A percentile compares a stretch with the other conserved stretches of the same genome.
Conservation (phyloP, 2,329 filamentous ascomycete species). For the Hirsutella thompsonii region DNA sequence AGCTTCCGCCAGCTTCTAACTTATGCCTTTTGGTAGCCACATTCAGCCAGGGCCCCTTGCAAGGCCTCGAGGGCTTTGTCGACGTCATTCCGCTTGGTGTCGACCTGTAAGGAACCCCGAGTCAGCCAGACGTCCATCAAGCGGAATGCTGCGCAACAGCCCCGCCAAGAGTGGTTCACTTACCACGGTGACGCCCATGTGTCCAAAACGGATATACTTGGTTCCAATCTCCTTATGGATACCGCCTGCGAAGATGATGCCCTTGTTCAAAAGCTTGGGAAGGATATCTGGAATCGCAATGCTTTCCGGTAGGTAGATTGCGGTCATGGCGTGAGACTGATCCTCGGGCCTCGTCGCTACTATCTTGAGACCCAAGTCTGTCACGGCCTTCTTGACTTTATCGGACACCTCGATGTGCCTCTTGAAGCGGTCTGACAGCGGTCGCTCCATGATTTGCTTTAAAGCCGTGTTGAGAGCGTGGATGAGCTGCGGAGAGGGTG, state of each 20-base stretch:
- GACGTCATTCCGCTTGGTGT: conserved; percentile 67
- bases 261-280: conserved; percentile 72
- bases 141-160: neutral
- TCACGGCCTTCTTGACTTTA: conserved; percentile 73
- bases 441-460: conserved; percentile 69
- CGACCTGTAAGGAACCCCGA: conserved; percentile 43
- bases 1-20: neutral
- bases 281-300: conserved; percentile 72
- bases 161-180: conserved; percentile 13
- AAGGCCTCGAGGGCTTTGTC: conserved; percentile 73
- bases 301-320: conserved; percentile 83
- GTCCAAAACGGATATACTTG: conserved; percentile 90
- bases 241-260: conserved; percentile 87
- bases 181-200: conserved; percentile 90
- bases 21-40: conserved; percentile 46
- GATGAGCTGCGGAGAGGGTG: conserved; percentile 85
- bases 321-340: conserved; percentile 96
- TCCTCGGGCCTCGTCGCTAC: conserved; percentile 75
- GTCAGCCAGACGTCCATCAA: too few relatives aligned
- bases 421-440: conserved; percentile 72
- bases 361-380: conserved; percentile 74
- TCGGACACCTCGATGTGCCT: conserved; percentile 68
- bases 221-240: conserved; percentile 91
- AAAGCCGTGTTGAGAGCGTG: conserved; percentile 86
- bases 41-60: conserved; percentile 61